A percentile compares a stretch with the other conserved stretches of the same genome.
These are phyloP conservation scores for Lentinus tigrinus DNA, from an alignment of 768 basidiomycete genomes.

Conservation along the genomic window DNA sequence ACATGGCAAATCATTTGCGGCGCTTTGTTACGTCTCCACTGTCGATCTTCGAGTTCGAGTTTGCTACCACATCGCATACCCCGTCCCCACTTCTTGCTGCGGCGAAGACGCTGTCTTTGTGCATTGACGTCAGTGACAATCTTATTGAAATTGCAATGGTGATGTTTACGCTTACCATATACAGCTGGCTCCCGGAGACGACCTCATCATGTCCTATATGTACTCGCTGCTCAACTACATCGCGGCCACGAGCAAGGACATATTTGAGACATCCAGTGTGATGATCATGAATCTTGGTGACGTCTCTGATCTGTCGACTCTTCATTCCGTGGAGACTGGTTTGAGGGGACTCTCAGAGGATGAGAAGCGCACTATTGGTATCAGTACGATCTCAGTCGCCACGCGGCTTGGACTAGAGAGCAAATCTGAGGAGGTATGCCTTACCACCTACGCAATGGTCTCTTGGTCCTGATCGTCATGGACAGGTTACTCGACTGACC, in stretches of 20 bases:
- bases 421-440: slow-evolving; percentile 70
- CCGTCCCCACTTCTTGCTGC: slow-evolving; percentile 82
- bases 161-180: not conserved
- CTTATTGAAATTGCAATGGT: not conserved
- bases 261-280: slow-evolving; percentile 49
- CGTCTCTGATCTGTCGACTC: slow-evolving; percentile 45
- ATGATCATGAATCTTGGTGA: slow-evolving; percentile 32
- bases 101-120: slow-evolving; percentile 86
- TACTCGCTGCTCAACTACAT: slow-evolving; percentile 95
- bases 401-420: slow-evolving; percentile 88
- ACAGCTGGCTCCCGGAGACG: slow-evolving; percentile 82
- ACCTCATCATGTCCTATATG: slow-evolving; percentile 91
- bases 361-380: slow-evolving; percentile 79
- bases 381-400: slow-evolving; percentile 90
- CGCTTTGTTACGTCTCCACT: slow-evolving; percentile 87
- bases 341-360: slow-evolving; percentile 75
- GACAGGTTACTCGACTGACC: slow-evolving; percentile 78
- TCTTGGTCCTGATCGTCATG: not conserved
- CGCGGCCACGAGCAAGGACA: slow-evolving; percentile 78
- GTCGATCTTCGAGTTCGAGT: slow-evolving; percentile 85
- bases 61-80: slow-evolving; percentile 67
- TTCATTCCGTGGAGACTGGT: slow-evolving; percentile 62
- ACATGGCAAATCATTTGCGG: slow-evolving; percentile 76
- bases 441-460: not conserved
- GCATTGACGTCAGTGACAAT: slow-evolving; percentile 63